phyloP scores from a whole-genome alignment of 192 early-diverging fungal genomes.

The Pecoramyces ruminantium region DNA sequence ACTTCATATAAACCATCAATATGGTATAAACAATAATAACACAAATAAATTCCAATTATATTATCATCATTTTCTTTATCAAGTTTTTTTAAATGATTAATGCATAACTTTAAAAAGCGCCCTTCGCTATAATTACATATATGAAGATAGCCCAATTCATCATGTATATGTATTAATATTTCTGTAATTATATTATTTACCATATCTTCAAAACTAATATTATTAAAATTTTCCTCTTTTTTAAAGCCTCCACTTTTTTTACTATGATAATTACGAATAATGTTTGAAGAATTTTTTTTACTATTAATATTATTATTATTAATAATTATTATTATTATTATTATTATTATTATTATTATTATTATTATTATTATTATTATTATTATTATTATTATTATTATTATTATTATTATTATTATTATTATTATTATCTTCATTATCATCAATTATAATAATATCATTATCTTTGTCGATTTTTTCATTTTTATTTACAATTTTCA shows the following conservation, averaged over 20 bases:
- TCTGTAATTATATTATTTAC: not conserved
- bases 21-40: not conserved
- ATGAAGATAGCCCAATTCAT: not conserved
- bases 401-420: too few relatives aligned
- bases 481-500: too few relatives aligned
- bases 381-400: too few relatives aligned
- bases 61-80: not conserved
- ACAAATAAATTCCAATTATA: not conserved
- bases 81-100: not conserved
- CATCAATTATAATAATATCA: not conserved
- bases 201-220: not conserved
- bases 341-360: not conserved
- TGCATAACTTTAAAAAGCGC: not conserved
- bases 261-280: not conserved
- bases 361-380: not conserved
- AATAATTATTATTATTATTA: not conserved
- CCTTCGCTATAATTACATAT: not conserved
- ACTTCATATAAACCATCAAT: not conserved
- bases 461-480: too few relatives aligned
- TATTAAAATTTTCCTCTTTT: not conserved
- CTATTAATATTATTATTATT: too few relatives aligned
- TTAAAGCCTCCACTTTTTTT: not conserved
- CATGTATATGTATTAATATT: not conserved
- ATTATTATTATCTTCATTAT: too few relatives aligned
- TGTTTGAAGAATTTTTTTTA: not conserved